Evolutionary conservation across 306 rosid species (phyloP), one percentile per base, ranked within the genome.

Genomic region (Psophocarpus tetragonolobus): DNA sequence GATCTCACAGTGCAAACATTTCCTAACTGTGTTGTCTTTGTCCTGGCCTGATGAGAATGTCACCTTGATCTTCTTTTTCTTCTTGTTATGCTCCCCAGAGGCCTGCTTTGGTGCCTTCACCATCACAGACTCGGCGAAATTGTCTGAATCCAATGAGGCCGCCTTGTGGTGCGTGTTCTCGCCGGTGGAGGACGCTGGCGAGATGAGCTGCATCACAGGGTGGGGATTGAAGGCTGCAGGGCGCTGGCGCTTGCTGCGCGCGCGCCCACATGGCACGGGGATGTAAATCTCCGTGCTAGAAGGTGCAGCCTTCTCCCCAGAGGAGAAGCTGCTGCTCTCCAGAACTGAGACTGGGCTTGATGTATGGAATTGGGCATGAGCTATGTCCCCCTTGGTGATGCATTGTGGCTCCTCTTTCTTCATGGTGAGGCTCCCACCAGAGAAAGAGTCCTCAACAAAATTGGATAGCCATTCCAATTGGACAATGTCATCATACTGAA

Each of bases 281-380:
- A 84, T 41, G 26, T 78, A 61, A 10, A 80, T n/a, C 24, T 89
- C 89, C 0, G 90, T 82, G 80, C 88, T 75, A 10, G 75, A 30
- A 1, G 84, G 73, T 1, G 86, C 83, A 50, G 65, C 20, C 51
- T 86, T 87, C 13, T 74, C 67, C 11, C 62, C 85, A 5, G 90
- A 87, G 20, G 87, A 84, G 29, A 92, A 88, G 1, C 86, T 89
- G 80, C 88, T 88, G 84, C 90, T 89, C 47, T 89, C 96, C 0
- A 92, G 96, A 72, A 92, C 97, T 2, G 91, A 88, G 30, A 90
- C 84, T 0, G 96, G 88, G 64, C 91, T 94, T 35, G 93, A 57
- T n/a, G 92, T 84, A 45, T 62, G 92, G 9, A 90, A 92, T 51
- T 85, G 90, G 70, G 63, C 80, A 86, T 6, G 83, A 39, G 78